Base-by-base conservation (phyloP, 768 basidiomycete genomes). In the Suillus sp. region DNA sequence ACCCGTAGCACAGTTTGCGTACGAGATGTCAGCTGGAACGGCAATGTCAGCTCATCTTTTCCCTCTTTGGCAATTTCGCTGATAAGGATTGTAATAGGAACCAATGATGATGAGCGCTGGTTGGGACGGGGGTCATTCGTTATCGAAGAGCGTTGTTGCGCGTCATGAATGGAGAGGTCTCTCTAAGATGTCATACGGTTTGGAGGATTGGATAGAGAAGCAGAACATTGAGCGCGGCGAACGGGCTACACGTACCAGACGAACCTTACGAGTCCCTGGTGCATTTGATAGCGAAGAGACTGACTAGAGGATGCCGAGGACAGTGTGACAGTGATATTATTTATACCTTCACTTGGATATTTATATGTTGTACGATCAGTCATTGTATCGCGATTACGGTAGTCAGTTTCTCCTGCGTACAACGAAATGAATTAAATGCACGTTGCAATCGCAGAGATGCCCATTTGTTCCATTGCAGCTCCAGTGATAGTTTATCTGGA, bases 131-230 rank as follows among this genome's bases (percentile, higher is more conserved):
- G 87, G 89, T 14, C 56, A 13, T 13, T 40, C 56, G 11, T 40
- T 10, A 3, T 38, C 56, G 37, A 57, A 57, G 56, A 95, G 93
- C 42, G 83, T 87, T 48, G 85, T 99, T 27, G 96, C 96, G 6
- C 83, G 91, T 67, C 97, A 99, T 68, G 93, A 98, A 77, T 99
- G 95, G 93, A 97, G 96, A 76, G 95, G 96, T 7, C 78, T 96
- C 61, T 83, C 84, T 1, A 96, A 94, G 76, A 84, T 86, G 78
- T 74, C 75, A 0, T 80, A 85, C 43, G 77, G 77, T 6, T 71
- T 97, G 54, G 89, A 94, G 69, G 93, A 95, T 70, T 90, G 86
- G 82, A 81, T 84, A 4, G 90, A 90, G 75, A 90, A 85, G 69
- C 73, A 73, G 42, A 69, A 68, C 47, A 62, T 40, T 34, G 83